Evolutionary conservation across 2,329 filamentous ascomycete species (phyloP), one percentile per base, ranked within the genome.

Genomic region (Dactylellina drechsleri): DNA sequence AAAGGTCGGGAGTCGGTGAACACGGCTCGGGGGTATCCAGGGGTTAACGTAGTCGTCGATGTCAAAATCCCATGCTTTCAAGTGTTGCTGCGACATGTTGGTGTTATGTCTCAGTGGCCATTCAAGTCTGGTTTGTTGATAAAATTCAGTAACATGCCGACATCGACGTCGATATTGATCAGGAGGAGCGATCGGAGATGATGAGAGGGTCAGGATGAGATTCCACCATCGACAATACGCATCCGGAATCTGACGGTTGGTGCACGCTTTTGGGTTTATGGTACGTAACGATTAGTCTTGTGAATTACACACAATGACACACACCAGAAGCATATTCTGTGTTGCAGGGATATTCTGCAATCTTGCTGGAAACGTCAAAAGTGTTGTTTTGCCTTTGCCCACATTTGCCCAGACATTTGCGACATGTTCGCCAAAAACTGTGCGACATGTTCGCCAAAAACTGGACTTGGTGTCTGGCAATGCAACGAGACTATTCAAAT

Each of bases 31-130:
- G 7, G 91, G 91, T 23, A 96, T 80, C 74, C 88, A 84, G 1
- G 86, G 90, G 80, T 94, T 92, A 59, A 96, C 81, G 80, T 90
- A 88, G n/a, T 82, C 83, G 84, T 97, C 93, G 77, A 96, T 87
- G 82, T 95, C 88, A 82, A 96, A 88, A 79, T 89, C 18, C 62
- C 53, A 57, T 40, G 41, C 23, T 40, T 49, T 12, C 23, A 36
- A 8, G 31, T 7, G 31, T 36, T 36, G 31, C 31, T 36, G 31
- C 10, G 31, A 7, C 31, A 36, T 36, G 31, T 36, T 36, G 31
- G 31, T 8, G 31, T 36, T 36, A 36, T 5, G 31, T 36, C 31
- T 36, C 31, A 36, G 31, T 10, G 31, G 31, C 31, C 31, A 36
- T 36, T 36, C 31, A 10, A 36, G 31, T 36, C 31, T 7, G 10